Base-by-base conservation (phyloP, 1,284 basidiomycete genomes). In the Cutaneotrichosporon spelunceum region DNA sequence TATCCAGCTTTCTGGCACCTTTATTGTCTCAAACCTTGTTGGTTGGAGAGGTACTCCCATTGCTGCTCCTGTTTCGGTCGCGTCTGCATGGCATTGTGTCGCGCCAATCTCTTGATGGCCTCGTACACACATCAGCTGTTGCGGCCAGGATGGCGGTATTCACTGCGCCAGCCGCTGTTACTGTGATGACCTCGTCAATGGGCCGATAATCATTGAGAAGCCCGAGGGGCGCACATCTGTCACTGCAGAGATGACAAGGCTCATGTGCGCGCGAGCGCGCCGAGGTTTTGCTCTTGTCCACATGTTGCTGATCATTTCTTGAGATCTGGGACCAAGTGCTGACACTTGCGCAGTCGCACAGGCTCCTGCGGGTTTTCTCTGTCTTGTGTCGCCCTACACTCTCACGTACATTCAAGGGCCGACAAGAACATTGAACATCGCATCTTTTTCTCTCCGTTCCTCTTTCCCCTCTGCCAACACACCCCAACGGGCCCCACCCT, bases 261-360 rank as follows among this genome's bases (percentile, higher is more conserved):
- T 47, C 23, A 30, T 26, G 48, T 26, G 48, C 10, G 48, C 19
- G 48, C 27, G 48, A 8, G 48, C 19, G 26, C 27, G 24, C 48
- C 1, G 48, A 50, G 48, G 19, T 36, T 50, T 30, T 23, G 50
- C 33, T 4, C 9, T 14, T 26, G 34, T 55, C 23, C 53, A 55
- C 59, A 55, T 23, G 3, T 7, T n/a, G 53, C 13, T 16, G n/a
- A 60, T 60, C 53, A 60, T 55, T 50, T 24, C 7, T 50, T 36
- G 49, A 26, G 45, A 47, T 50, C 44, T 55, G 33, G 53, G 53
- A 47, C 53, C 53, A n/a, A 30, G 10, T 33, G 59, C 59, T 60
- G 55, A 60, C 59, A 16, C 39, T 39, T 45, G 21, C 6, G 26
- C 34, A 55, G 39, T 30, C 26, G 26, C 42, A 56, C 27, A 24